phyloP scores from a whole-genome alignment of 192 early-diverging fungal genomes.

The Coemansia sp. region DNA sequence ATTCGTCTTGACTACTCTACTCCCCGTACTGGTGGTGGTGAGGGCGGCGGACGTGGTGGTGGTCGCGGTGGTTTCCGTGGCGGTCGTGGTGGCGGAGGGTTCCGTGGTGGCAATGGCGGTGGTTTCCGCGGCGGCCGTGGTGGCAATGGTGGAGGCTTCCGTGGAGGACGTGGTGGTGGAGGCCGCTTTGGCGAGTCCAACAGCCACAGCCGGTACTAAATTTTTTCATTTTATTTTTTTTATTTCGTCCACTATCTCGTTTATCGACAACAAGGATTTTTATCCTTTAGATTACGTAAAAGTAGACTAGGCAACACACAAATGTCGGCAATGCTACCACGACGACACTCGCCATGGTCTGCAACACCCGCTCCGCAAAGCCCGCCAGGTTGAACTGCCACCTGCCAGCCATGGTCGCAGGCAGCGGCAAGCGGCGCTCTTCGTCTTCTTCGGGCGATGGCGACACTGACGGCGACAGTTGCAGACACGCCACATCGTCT shows the following conservation, averaged over 20 bases:
- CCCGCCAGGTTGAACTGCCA: too few species aligned
- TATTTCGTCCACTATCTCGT: too few species aligned
- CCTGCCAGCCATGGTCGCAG: neutral
- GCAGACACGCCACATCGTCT: neutral
- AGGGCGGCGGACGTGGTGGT: conserved; percentile 45
- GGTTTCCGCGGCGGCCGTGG: too few species aligned
- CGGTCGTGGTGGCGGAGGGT: too few species aligned
- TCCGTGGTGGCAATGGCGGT: too few species aligned
- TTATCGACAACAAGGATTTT: neutral
- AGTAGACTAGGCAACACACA: conserved; percentile 6
- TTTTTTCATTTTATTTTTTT: neutral
- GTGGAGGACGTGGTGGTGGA: conserved; percentile 42
- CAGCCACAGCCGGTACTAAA: conserved; percentile 16
- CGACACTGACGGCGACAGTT: neutral
- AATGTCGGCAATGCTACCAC: conserved; percentile 16
- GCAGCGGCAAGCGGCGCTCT: conserved; percentile 4
- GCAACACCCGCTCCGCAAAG: neutral
- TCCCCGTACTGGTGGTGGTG: conserved; percentile 39
- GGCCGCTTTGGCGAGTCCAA: neutral
- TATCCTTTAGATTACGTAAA: conserved; percentile 3
- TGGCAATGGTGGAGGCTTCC: conserved; percentile 19
- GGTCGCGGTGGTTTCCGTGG: too few species aligned
- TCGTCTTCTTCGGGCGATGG: neutral
- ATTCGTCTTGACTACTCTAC: conserved; percentile 84
- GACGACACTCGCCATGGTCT: conserved; percentile 9